Evolutionary conservation across 441 rosid species (phyloP), one percentile per base, ranked within the genome.

Genomic region (California macrophylla): DNA sequence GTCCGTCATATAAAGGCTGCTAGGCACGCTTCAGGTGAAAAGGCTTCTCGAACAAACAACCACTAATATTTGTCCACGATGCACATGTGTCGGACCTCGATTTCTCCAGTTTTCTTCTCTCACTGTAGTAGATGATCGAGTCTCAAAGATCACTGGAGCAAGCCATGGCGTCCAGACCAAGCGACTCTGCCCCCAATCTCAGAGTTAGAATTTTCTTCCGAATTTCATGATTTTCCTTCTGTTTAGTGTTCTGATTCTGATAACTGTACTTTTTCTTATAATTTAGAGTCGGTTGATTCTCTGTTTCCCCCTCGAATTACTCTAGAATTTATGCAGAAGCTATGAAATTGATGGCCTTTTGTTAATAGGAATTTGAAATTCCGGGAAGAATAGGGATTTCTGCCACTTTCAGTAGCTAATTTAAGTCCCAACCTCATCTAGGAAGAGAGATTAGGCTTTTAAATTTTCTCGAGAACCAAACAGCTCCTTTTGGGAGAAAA

Each of bases 141-240:
- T 20, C 54, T 15, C 20, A n/a, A 20, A n/a, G 21, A 47, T 1
- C 18, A 4, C 54, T 47, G 40, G 40, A 36, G 40, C 40, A 36
- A 47, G 58, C 78, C 1, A 88, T 88, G 93, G 87, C 75, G 71
- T 84, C 87, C 74, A 84, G 72, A 72, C 82, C 83, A 38, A 72
- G 73, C 80, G 87, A 81, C 73, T 78, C 82, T 38, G 74, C 84
- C 72, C 70, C 86, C 38, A 82, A 80, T 16, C 56, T 50, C 56
- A 15, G 21, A 50, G 56, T 50, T 18, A 50, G 21, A 16, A 16
- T 50, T 16, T 9, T 50, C 20, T 50, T 50, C 56, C 21, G 4
- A 50, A 50, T 50, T 21, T 50, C 56, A 21, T n/a, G 8, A 50
- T n/a, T 50, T 50, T 50, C 5, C 4, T 0, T 50, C 13, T 45